Base-by-base conservation (phyloP, 2,329 filamentous ascomycete species). In the Sporothrix pseudoabietina region DNA sequence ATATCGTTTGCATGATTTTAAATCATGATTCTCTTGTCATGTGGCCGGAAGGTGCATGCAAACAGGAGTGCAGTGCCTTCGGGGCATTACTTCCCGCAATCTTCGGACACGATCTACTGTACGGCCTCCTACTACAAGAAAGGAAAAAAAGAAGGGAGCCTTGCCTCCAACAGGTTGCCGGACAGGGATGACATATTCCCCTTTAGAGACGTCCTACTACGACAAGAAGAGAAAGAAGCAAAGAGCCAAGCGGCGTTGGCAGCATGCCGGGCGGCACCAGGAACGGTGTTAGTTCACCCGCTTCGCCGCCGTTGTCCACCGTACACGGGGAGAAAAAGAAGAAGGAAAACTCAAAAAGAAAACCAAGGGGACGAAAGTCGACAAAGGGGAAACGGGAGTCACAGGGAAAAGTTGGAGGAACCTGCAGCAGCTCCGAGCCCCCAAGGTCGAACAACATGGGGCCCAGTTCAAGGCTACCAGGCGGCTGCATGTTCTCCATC, bases 231-330 rank as follows among this genome's bases (percentile, higher is more conserved):
- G 10, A 8, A 52, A 16, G 10, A 32, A 52, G 30, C 49, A 10
- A 44, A 10, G 30, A n/a, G 41, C 32, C 49, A 41, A 57, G 7
- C 32, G 35, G 19, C 52, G 12, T 55, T 69, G 47, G 32, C 47
- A 69, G 7, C 19, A 57, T 52, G 68, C 68, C 66, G 22, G 66
- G 30, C 66, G 66, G 49, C 49, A 26, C 68, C 68, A 70, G 68
- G 68, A 44, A 57, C 52, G 52, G 32, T n/a, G n/a, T 54, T 70
- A 47, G 68, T 19, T 57, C 47, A 41, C 49, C 49, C 49, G 66
- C 39, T 9, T 55, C 32, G n/a, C 66, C 65, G 44, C 41, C 44
- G 26, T 68, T 16, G 44, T 35, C 30, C 44, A 35, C 65, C 49
- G 49, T 69, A 41, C 9, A 55, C 49, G 66, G 49, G 26, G 65